A percentile compares a stretch with the other conserved stretches of the same genome.
Evolutionary conservation across 1,139 yeast genomes (phyloP).

Genomic region (Chernovozyma sophiae-reginae): DNA sequence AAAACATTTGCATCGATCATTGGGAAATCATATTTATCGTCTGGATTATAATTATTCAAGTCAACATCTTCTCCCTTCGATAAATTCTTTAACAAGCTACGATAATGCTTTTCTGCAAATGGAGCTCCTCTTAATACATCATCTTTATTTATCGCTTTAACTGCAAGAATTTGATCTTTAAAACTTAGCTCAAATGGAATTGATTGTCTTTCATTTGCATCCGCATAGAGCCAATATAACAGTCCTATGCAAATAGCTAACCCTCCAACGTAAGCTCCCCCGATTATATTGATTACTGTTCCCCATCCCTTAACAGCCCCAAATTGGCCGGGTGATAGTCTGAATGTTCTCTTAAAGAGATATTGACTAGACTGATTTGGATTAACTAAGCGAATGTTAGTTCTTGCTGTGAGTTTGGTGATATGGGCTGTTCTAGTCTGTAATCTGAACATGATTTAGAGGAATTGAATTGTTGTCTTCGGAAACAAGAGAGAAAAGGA

Average conservation of each 20-base stretch:
- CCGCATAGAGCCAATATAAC: slow-evolving; percentile 37
- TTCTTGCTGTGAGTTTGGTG: too few species aligned
- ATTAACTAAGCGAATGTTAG: too few species aligned
- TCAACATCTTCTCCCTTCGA: slow-evolving; percentile 21
- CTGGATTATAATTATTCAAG: slow-evolving; percentile 18
- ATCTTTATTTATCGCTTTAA: slow-evolving; percentile 44
- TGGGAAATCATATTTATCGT: slow-evolving; percentile 29
- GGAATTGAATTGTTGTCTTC: too few species aligned
- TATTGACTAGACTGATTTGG: too few species aligned
- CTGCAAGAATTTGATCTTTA: slow-evolving; percentile 33
- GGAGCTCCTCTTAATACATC: slow-evolving; percentile 42
- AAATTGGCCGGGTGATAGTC: slow-evolving; percentile 11
- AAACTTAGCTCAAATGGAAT: slow-evolving; percentile 40
- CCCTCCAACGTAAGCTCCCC: slow-evolving; percentile 45
- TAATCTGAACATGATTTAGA: too few species aligned
- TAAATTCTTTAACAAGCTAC: slow-evolving; percentile 23
- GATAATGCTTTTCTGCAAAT: slow-evolving; percentile 43
- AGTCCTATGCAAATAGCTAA: slow-evolving; percentile 36
- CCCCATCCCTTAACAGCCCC: slow-evolving; percentile 30
- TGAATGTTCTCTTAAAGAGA: slow-evolving; percentile 1
- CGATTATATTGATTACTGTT: slow-evolving; percentile 30
- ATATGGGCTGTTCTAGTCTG: too few species aligned
- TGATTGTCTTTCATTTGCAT: slow-evolving; percentile 37
- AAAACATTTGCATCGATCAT: slow-evolving; percentile 28
- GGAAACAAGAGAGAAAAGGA: too few species aligned